These are phyloP conservation scores for Agaricales sp. DNA, from an alignment of 1,284 basidiomycete genomes.

Conservation along the genomic window DNA sequence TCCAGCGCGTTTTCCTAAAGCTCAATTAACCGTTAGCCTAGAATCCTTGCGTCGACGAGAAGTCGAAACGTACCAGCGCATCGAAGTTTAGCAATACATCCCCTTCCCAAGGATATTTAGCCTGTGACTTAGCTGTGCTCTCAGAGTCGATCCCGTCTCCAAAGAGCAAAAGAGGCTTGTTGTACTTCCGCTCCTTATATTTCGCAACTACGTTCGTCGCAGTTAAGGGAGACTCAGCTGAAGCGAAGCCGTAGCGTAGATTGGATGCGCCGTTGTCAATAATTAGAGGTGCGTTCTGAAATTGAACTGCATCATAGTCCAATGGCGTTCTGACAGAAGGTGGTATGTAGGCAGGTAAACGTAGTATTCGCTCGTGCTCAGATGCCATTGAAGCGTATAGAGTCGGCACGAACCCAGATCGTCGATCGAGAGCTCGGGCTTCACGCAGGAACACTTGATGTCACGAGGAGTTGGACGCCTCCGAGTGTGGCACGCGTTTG, in stretches of 20 bases:
- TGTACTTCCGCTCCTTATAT: constrained; percentile 82
- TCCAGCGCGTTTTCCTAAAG: constrained; percentile 89
- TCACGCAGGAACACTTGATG: too few relatives aligned
- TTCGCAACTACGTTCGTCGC: constrained; percentile 71
- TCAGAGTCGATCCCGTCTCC: constrained; percentile 82
- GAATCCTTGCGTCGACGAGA: constrained; percentile 3
- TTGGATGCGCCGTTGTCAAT: constrained; percentile 91
- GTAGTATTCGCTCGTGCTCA: not conserved
- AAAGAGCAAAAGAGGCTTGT: constrained; percentile 73
- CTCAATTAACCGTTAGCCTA: constrained; percentile 16
- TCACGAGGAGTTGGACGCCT: too few relatives aligned
- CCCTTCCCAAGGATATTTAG: constrained; percentile 81
- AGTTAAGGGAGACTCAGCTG: constrained; percentile 36
- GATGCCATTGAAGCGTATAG: not conserved
- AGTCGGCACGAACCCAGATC: too few relatives aligned
- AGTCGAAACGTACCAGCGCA: constrained; percentile 60
- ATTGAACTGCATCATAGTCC: constrained; percentile 31
- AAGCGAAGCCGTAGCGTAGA: constrained; percentile 84
- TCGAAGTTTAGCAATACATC: constrained; percentile 87
- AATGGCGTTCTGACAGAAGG: not conserved
- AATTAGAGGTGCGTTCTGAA: constrained; percentile 55
- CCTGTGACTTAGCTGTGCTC: constrained; percentile 68
- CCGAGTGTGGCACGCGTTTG: too few relatives aligned
- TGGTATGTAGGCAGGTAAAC: not conserved
- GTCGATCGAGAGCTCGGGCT: too few relatives aligned